Conservation (phyloP, 371 early-diverging fungal genomes). For the Mortierella sp. region DNA sequence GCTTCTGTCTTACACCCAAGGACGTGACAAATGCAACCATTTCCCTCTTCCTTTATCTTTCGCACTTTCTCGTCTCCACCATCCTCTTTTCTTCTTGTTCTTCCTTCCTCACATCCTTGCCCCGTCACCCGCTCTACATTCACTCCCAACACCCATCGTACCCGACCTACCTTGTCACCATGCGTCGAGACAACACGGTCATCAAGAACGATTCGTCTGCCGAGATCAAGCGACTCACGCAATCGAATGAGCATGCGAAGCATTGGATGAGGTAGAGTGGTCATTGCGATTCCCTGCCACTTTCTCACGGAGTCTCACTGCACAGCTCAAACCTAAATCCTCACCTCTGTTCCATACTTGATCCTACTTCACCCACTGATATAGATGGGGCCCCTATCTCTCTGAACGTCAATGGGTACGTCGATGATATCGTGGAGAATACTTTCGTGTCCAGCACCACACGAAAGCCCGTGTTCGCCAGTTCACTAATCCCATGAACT, state of each 20-base stretch:
- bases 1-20: too few species aligned
- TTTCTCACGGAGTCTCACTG: too few species aligned
- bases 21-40: too few species aligned
- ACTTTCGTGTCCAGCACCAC: too few species aligned
- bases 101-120: neutral
- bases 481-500: too few species aligned
- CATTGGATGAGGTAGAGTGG: slow-evolving; percentile 43
- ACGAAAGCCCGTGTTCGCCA: too few species aligned
- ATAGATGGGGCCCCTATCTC: slow-evolving; percentile 52
- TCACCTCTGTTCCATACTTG: neutral
- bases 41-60: neutral
- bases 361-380: slow-evolving; percentile 1
- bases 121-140: too few species aligned
- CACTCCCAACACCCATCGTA: neutral
- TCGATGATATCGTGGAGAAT: too few species aligned
- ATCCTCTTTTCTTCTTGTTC: neutral
- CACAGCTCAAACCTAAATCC: neutral
- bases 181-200: neutral
- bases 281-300: too few species aligned
- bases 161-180: neutral
- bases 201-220: slow-evolving; percentile 22
- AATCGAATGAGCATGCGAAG: slow-evolving; percentile 31
- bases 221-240: slow-evolving; percentile 30
- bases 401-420: slow-evolving; percentile 55
- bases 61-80: neutral